Conservation (phyloP, 192 early-diverging fungal genomes). For the Neocallimastix lanati region DNA sequence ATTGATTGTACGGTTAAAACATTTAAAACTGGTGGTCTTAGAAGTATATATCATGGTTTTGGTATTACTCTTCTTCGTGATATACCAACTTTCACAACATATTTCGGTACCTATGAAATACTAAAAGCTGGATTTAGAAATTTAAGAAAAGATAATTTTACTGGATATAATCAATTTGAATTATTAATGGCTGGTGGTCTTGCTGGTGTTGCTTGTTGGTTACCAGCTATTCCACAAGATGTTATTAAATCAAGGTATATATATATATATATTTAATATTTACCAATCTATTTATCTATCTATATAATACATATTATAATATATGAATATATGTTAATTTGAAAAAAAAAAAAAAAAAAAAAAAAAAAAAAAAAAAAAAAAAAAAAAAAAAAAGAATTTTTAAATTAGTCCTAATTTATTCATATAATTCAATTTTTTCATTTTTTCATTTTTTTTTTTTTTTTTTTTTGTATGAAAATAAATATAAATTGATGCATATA, state of each 20-base stretch:
- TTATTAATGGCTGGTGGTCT: conserved; percentile 15
- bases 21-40: conserved; percentile 4
- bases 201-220: conserved; percentile 15
- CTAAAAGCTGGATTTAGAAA: background rate
- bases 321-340: too few species aligned
- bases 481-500: too few species aligned
- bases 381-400: too few species aligned
- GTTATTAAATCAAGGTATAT: conserved; percentile 64
- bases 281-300: too few species aligned
- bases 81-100: conserved; percentile 13
- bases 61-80: conserved; percentile 17
- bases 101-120: conserved; percentile 13
- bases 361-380: too few species aligned
- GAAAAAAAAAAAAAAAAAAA: too few species aligned
- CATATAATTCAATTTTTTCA: too few species aligned
- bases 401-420: too few species aligned
- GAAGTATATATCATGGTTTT: conserved; percentile 14
- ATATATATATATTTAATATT: too few species aligned
- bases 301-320: too few species aligned
- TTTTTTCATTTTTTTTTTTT: too few species aligned
- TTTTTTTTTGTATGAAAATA: too few species aligned
- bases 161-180: conserved; percentile 1
- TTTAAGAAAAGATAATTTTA: background rate
- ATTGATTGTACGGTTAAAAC: conserved; percentile 6
- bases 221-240: conserved; percentile 47